A percentile compares a stretch with the other conserved stretches of the same genome.
Evolutionary conservation across 345 rosid species (phyloP).

Genomic region (Brassica carinata): DNA sequence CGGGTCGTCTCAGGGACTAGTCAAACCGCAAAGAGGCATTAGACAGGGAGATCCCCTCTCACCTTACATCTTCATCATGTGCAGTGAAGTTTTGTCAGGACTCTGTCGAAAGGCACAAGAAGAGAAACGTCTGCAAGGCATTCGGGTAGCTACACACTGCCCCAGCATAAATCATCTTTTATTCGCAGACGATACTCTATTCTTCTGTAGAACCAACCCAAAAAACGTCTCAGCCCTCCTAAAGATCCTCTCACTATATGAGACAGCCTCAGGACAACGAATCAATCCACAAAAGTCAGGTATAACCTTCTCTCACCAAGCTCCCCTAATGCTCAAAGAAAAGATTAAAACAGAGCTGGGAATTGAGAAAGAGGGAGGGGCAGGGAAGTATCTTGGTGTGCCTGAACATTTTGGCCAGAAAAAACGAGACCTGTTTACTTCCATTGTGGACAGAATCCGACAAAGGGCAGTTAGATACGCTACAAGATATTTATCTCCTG

Average conservation of each 20-base stretch:
- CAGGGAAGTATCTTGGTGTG: neutral
- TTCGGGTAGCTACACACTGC: neutral
- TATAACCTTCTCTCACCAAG: neutral
- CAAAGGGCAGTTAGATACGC: neutral
- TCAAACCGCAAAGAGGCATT: neutral
- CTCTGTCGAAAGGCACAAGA: neutral
- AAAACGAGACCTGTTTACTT: neutral
- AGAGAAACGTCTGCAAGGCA: neutral
- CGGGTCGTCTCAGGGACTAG: neutral
- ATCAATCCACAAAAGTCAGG: neutral
- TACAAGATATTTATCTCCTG: neutral
- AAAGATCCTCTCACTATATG: neutral
- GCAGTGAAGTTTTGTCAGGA: neutral
- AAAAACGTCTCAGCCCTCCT: neutral
- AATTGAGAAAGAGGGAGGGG: neutral
- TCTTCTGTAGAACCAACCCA: neutral
- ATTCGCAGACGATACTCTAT: neutral
- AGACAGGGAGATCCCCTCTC: neutral
- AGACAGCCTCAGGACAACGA: neutral
- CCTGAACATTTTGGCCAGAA: neutral
- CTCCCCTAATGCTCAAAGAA: neutral
- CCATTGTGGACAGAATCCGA: neutral
- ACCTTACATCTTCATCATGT: neutral
- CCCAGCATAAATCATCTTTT: neutral
- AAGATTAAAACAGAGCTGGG: neutral